Evolutionary conservation across 495 filamentous ascomycete species (phyloP).

Genomic region (Penicillium simplicissimum): DNA sequence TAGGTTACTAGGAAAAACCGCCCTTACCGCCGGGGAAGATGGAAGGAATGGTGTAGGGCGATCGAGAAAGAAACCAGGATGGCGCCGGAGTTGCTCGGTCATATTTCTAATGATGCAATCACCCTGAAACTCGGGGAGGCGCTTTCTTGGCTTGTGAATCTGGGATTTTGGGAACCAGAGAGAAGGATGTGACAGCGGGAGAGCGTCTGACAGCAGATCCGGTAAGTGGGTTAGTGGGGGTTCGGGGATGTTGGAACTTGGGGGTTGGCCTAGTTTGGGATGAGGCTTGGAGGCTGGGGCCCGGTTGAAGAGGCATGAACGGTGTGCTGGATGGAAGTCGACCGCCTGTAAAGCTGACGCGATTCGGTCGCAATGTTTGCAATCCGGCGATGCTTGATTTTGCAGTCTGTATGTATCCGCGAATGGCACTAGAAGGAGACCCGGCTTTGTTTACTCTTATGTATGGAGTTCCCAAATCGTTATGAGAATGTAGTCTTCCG

Average conservation of each 20-base stretch:
- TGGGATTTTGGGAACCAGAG: background rate
- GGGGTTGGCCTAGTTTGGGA: background rate
- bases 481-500: background rate
- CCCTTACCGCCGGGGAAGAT: constrained; percentile 13
- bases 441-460: background rate
- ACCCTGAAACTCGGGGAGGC: constrained; percentile 31
- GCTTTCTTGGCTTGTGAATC: constrained; percentile 10
- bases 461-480: background rate
- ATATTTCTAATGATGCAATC: constrained; percentile 16
- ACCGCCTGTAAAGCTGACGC: background rate
- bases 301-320: background rate
- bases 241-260: background rate
- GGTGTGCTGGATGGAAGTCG: background rate
- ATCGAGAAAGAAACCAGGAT: constrained; percentile 10
- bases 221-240: constrained; percentile 7
- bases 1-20: constrained; percentile 3
- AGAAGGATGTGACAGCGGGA: constrained; percentile 29
- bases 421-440: background rate
- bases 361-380: background rate
- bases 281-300: background rate
- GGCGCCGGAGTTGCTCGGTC: constrained; percentile 24
- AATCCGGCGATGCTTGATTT: background rate
- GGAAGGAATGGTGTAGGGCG: background rate
- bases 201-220: constrained; percentile 4
- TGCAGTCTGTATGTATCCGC: background rate